A percentile compares a stretch with the other conserved stretches of the same genome.
These are phyloP conservation scores for Diphasiastrum complanatum DNA, from an alignment of 83 land plant genomes.

Conservation along the genomic window DNA sequence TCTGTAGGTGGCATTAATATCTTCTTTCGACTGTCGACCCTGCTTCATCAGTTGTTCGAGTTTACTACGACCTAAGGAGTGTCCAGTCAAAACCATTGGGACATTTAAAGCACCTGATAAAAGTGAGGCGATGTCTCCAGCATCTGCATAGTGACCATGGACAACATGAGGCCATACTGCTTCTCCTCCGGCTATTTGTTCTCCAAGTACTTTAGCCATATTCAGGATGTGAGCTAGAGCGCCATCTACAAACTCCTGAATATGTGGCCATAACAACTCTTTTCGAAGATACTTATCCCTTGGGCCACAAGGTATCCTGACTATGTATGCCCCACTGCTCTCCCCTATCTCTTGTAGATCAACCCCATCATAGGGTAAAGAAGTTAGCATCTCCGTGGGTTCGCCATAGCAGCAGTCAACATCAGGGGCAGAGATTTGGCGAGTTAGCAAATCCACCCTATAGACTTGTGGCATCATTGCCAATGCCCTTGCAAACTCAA, in stretches of 20 bases:
- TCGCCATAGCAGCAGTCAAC: constrained; percentile 93
- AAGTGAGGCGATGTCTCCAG: constrained; percentile 72
- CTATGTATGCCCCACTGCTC: constrained; percentile 84
- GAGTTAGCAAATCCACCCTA: constrained; percentile 73
- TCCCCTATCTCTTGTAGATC: constrained; percentile 49
- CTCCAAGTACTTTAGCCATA: constrained; percentile 72
- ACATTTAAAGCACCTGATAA: constrained; percentile 89
- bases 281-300: constrained; percentile 61
- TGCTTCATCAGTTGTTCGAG: constrained; percentile 79
- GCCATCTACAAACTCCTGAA: constrained; percentile 91
- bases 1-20: constrained; percentile 70
- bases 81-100: constrained; percentile 85
- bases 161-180: constrained; percentile 81
- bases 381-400: constrained; percentile 75
- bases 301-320: constrained; percentile 81
- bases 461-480: constrained; percentile 89
- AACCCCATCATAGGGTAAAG: constrained; percentile 37
- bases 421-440: constrained; percentile 67
- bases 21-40: constrained; percentile 73
- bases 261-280: constrained; percentile 74
- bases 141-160: constrained; percentile 91
- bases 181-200: constrained; percentile 56
- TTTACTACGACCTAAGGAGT: constrained; percentile 77
- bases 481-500: constrained; percentile 74
- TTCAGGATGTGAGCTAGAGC: constrained; percentile 66